Percentiles rank a stretch among this genome's conserved stretches.
Conservation (phyloP, 345 rosid species). For the Reutealis trisperma region DNA sequence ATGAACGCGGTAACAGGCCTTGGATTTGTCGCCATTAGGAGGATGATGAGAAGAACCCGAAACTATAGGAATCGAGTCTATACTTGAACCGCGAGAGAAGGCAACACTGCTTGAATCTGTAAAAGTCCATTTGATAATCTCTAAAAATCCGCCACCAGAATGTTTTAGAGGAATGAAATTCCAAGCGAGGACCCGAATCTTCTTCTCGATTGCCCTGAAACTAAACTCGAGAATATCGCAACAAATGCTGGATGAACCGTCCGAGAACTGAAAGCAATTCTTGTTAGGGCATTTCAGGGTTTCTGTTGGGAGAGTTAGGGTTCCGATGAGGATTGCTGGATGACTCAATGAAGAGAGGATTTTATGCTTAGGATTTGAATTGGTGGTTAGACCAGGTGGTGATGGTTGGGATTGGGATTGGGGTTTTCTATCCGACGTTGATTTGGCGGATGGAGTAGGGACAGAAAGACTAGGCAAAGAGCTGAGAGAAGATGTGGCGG, state of each 20-base stretch:
- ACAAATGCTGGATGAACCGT: slow-evolving; percentile 54
- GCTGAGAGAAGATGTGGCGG: slow-evolving; percentile 56
- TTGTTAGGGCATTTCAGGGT: slow-evolving; percentile 54
- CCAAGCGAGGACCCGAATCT: slow-evolving; percentile 60
- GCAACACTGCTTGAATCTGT: slow-evolving; percentile 20
- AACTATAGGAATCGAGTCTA: slow-evolving; percentile 46
- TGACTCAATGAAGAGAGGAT: slow-evolving; percentile 44
- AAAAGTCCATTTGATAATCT: slow-evolving; percentile 70
- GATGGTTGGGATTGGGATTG: slow-evolving; percentile 5
- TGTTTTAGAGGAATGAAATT: slow-evolving; percentile 67
- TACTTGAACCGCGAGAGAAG: slow-evolving; percentile 34
- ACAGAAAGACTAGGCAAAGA: slow-evolving; percentile 19
- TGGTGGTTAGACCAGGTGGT: slow-evolving; percentile 2
- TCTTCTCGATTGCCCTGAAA: slow-evolving; percentile 39
- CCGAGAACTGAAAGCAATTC: slow-evolving; percentile 71
- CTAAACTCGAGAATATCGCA: slow-evolving; percentile 66
- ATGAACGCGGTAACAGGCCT: slow-evolving; percentile 44
- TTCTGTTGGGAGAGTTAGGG: slow-evolving; percentile 51
- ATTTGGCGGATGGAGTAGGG: slow-evolving; percentile 4
- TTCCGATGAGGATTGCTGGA: slow-evolving; percentile 60
- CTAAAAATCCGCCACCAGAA: slow-evolving; percentile 59
- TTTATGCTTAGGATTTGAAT: slow-evolving; percentile 26
- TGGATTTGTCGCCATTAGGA: slow-evolving; percentile 25
- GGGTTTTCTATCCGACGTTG: slow-evolving; percentile 14
- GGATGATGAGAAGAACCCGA: slow-evolving; percentile 17